Conservation (phyloP, 257 asterid genomes). For the Mentha longifolia region DNA sequence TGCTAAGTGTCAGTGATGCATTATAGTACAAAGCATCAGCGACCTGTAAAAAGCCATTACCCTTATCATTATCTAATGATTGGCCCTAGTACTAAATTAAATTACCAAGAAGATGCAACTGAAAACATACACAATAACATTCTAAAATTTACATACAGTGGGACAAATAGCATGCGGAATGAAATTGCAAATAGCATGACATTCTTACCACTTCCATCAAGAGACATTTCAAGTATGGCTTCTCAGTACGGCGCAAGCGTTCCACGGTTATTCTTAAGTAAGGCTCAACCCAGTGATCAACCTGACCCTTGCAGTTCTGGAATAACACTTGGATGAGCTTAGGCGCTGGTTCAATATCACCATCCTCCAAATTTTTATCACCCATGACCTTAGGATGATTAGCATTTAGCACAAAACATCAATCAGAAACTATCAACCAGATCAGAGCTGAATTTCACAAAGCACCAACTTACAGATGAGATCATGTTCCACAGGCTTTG, state of each 20-base stretch:
- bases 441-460: conserved; percentile 20
- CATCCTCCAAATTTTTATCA: conserved; percentile 88
- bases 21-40: conserved; percentile 96
- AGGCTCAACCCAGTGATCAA: conserved; percentile 97
- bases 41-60: conserved; percentile 55
- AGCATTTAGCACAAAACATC: conserved; percentile 32
- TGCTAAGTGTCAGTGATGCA: conserved; percentile 67
- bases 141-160: background rate
- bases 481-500: conserved; percentile 97
- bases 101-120: conserved; percentile 7
- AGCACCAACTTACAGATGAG: conserved; percentile 68
- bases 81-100: conserved; percentile 1
- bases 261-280: conserved; percentile 76
- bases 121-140: background rate
- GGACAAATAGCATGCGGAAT: background rate
- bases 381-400: conserved; percentile 69
- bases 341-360: conserved; percentile 97
- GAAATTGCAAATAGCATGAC: background rate
- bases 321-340: conserved; percentile 93
- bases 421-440: conserved; percentile 20
- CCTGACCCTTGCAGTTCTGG: conserved; percentile 93
- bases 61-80: conserved; percentile 25
- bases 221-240: conserved; percentile 77
- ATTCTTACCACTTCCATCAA: conserved; percentile 83
- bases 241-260: conserved; percentile 81